Evolutionary conservation across 805 yeast species (phyloP), one percentile per base, ranked within the genome.

Genomic region (Pichia exigua): DNA sequence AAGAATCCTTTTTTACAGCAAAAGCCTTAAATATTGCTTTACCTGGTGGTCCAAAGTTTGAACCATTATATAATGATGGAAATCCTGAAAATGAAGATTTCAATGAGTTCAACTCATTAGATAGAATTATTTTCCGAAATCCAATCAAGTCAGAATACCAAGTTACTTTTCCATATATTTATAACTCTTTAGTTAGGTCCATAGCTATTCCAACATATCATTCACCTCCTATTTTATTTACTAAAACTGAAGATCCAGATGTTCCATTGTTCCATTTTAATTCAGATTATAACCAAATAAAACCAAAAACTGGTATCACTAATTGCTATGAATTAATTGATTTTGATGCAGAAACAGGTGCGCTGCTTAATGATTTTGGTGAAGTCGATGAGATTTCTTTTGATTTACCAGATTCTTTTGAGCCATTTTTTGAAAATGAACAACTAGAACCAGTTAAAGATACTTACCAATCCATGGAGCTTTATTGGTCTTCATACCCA

Each of bases 41-140:
- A 35, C 97, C 97, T 0, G 96, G 96, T 13, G 99, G 99, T 0
- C 98, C 99, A 13, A 87, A 85, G 63, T 94, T 90, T 67, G 98
- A 91, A 68, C 96, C 96, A 0, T 68, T 91, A 17, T 81, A 75
- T 68, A 81, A 83, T 54, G 87, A 84, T 48, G 71, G 73, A 40
- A 82, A 82, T 58, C 75, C 76, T 27, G 86, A 81, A 45, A 65
- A 66, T 27, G 92, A 85, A 54, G 97, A 91, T 63, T 86, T 77
- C 66, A 88, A 87, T 50, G 98, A 92, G 65, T 91, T 94, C 69
- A 91, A 91, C 61, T 79, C 96, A 10, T 77, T 92, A 41, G 97
- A 91, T 62, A 73, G 96, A 63, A 81, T 90, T 24, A 89, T 94
- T 22, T 85, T 87, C 68, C 75, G 99, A 54, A 72, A 72, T 17